Evolutionary conservation across 2,329 filamentous ascomycete genomes (phyloP).

Genomic region (Botrytis medusae): DNA sequence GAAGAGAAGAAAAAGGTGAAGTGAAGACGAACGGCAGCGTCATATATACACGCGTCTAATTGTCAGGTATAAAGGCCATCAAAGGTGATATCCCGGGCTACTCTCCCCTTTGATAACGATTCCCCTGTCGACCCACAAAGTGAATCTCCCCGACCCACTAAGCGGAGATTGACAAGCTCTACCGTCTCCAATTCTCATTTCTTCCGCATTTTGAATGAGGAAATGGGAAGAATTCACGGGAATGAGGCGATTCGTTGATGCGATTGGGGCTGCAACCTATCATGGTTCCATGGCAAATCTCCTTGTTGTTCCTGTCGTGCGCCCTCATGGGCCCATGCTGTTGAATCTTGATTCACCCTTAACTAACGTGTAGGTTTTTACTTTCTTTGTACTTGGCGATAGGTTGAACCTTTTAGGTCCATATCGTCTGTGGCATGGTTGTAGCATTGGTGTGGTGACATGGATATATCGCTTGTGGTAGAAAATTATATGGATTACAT

Average conservation of each 20-base stretch:
- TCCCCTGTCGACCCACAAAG: slow-evolving; percentile 12
- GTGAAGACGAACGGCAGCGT: neutral
- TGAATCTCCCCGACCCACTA: slow-evolving; percentile 13
- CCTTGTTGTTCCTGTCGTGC: neutral
- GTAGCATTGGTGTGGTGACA: neutral
- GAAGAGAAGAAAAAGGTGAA: slow-evolving; percentile 25
- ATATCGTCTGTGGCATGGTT: neutral
- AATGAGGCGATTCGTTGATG: neutral
- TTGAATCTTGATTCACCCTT: neutral
- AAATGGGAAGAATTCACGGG: neutral
- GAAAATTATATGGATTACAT: neutral
- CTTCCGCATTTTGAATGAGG: neutral
- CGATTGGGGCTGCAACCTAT: neutral
- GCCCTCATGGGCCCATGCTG: neutral
- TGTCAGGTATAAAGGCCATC: neutral
- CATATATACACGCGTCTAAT: slow-evolving; percentile 23
- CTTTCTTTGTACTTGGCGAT: neutral
- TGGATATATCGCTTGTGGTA: neutral
- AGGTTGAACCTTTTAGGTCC: neutral
- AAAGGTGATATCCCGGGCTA: neutral
- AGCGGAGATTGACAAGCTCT: slow-evolving; percentile 13
- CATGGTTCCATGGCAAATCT: neutral
- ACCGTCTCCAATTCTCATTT: slow-evolving; percentile 3
- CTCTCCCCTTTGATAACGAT: slow-evolving; percentile 15
- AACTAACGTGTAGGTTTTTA: neutral